Conservation (phyloP, 75 land plant genomes). For the Azolla pinnata region DNA sequence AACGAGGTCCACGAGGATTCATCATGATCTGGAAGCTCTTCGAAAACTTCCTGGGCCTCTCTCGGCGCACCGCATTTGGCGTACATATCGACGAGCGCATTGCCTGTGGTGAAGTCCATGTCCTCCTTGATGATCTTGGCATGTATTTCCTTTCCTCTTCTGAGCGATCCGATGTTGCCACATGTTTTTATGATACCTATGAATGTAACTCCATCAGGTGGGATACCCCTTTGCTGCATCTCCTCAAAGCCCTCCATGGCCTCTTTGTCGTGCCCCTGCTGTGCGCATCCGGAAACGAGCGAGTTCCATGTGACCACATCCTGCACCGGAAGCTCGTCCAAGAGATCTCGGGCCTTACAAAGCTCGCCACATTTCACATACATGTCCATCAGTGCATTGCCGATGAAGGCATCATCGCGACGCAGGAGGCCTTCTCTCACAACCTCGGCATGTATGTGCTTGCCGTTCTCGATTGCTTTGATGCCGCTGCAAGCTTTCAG, state of each 20-base stretch:
- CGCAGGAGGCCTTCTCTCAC: too few species aligned
- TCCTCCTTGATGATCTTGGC: not conserved
- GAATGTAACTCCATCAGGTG: not conserved
- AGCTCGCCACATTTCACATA: constrained; percentile 39
- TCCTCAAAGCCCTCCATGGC: constrained; percentile 25
- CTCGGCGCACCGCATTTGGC: not conserved
- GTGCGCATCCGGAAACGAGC: constrained; percentile 32
- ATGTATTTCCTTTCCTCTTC: not conserved
- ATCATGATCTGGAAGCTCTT: too few species aligned
- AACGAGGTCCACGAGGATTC: too few species aligned
- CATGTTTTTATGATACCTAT: not conserved
- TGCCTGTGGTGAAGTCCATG: not conserved
- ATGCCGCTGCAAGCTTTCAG: too few species aligned
- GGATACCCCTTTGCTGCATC: constrained; percentile 14
- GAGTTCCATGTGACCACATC: constrained; percentile 47
- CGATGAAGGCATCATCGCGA: too few species aligned
- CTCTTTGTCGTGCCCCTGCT: not conserved
- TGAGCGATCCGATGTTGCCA: not conserved
- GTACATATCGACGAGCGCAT: not conserved
- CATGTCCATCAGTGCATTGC: too few species aligned
- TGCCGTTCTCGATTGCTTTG: too few species aligned
- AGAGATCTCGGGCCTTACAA: constrained; percentile 25
- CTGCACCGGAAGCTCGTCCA: constrained; percentile 30
- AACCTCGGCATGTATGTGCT: too few species aligned
- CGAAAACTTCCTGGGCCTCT: not conserved